Percentiles rank a stretch among this genome's conserved stretches.
phyloP scores from a whole-genome alignment of 176 grass and related monocot species.

The Aegilops sharonensis region DNA sequence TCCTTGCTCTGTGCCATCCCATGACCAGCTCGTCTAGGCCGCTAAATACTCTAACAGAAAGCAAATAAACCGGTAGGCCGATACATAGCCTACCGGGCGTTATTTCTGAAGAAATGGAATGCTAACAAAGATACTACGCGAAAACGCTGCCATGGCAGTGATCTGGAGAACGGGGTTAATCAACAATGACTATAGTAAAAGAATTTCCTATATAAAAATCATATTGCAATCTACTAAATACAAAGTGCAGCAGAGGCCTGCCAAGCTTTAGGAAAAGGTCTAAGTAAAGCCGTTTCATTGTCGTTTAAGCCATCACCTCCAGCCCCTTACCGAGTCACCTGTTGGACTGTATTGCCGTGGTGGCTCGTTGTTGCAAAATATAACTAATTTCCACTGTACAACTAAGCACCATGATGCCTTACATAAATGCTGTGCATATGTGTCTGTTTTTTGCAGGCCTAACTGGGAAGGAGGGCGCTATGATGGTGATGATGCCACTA shows the following conservation, averaged over 20 bases:
- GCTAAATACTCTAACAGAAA: too few relatives aligned
- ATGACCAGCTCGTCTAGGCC: too few relatives aligned
- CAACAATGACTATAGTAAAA: background rate
- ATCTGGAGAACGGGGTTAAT: too few relatives aligned
- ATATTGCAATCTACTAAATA: background rate
- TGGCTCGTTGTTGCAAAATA: background rate
- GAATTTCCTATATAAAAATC: background rate
- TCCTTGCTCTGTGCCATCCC: too few relatives aligned
- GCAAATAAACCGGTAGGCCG: too few relatives aligned
- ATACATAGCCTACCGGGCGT: too few relatives aligned
- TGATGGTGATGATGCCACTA: slow-evolving; percentile 74
- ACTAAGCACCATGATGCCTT: background rate
- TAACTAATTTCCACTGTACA: background rate
- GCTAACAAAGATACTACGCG: too few relatives aligned
- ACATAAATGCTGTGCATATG: slow-evolving; percentile 4
- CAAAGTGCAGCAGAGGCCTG: background rate
- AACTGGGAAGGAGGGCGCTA: slow-evolving; percentile 96
- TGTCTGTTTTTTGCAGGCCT: slow-evolving; percentile 59
- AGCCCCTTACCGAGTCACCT: background rate
- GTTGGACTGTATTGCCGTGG: background rate
- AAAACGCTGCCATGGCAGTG: too few relatives aligned
- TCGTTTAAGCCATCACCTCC: background rate
- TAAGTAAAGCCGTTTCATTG: background rate
- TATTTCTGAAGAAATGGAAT: too few relatives aligned
- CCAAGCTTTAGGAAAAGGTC: background rate